Base-by-base conservation (phyloP, 2,329 filamentous ascomycete species). In the Emergomyces pasteurianus region DNA sequence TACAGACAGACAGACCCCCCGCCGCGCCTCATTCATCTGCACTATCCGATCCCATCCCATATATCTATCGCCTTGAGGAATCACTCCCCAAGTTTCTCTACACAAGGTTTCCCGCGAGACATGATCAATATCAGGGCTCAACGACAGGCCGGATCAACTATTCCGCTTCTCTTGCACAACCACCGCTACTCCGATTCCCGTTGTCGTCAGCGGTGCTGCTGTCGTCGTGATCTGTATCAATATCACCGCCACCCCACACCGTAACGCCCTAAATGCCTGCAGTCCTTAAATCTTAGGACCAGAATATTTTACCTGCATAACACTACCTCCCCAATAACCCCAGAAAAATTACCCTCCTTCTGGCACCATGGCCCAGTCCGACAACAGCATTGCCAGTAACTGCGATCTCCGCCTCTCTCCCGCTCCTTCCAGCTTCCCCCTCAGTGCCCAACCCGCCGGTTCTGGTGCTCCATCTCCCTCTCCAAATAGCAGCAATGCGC, bases 91-190 rank as follows among this genome's bases (percentile, higher is more conserved):
- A 46, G 42, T 38, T 46, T 10, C 14, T 36, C 26, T 23, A 23
- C 21, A n/a, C 38, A 38, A 21, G 34, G 34, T 40, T 10, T 10
- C 52, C 52, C 28, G 21, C 46, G 31, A 60, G 58, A 60, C 2
- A 60, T 60, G 58, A 31, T 43, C 49, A 60, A 55, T 60, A 43
- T 38, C 34, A 21, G 23, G 36, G 26, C 58, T 21, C 49, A 43
- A 43, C 49, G 49, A 54, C 58, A 43, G 50, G 34, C 26, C 26
- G 49, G 46, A 54, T 54, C 58, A 14, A 60, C 49, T 31, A 50
- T 50, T 26, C 58, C 42, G 14, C 58, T 55, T 23, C 47, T 54
- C n/a, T 36, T 60, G 58, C 54, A 61, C 53, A 61, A 61, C 54
- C 54, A 61, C 53, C 59, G 42, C 52, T 60, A 60, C 40, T 56